A percentile compares a stretch with the other conserved stretches of the same genome.
phyloP scores from a whole-genome alignment of 2,329 filamentous ascomycete species.

The Pseudogymnoascus sp. region DNA sequence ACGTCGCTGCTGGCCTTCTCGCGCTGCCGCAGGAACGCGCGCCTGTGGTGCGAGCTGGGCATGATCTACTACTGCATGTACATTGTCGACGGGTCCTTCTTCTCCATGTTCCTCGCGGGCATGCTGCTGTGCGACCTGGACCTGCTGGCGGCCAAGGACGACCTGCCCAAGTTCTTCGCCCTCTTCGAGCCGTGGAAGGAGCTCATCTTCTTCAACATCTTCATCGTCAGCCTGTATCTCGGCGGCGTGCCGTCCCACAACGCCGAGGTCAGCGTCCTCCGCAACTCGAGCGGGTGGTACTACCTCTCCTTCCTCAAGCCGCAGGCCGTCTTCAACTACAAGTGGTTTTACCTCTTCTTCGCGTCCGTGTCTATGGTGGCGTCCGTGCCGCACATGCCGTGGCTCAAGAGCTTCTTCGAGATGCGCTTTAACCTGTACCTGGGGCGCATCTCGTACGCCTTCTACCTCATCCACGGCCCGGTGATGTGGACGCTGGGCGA shows the following conservation, averaged over 20 bases:
- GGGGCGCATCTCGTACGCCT: slow-evolving; percentile 50
- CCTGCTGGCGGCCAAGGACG: slow-evolving; percentile 39
- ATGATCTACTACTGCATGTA: slow-evolving; percentile 60
- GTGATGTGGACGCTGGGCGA: slow-evolving; percentile 52
- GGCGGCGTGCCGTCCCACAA: slow-evolving; percentile 51
- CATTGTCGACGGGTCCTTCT: slow-evolving; percentile 55
- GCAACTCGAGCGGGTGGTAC: slow-evolving; percentile 41
- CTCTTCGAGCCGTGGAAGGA: slow-evolving; percentile 38
- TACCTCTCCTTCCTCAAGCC: slow-evolving; percentile 46
- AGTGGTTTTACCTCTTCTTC: slow-evolving; percentile 61
- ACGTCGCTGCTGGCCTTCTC: slow-evolving; percentile 48
- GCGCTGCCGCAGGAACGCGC: slow-evolving; percentile 43
- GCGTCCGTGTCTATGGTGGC: slow-evolving; percentile 49
- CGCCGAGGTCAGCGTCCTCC: slow-evolving; percentile 39
- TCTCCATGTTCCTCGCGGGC: slow-evolving; percentile 50
- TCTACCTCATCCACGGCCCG: slow-evolving; percentile 58
- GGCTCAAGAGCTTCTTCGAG: slow-evolving; percentile 52
- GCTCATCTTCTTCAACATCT: slow-evolving; percentile 43
- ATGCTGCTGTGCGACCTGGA: slow-evolving; percentile 57
- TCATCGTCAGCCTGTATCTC: slow-evolving; percentile 46
- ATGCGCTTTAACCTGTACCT: slow-evolving; percentile 49
- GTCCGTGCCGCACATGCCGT: slow-evolving; percentile 46
- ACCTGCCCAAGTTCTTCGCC: slow-evolving; percentile 42
- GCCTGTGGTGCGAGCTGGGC: slow-evolving; percentile 43
- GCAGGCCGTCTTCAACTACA: slow-evolving; percentile 56